Conservation (phyloP, 208 protist species). For the Leptomonas pyrrhocoris region DNA sequence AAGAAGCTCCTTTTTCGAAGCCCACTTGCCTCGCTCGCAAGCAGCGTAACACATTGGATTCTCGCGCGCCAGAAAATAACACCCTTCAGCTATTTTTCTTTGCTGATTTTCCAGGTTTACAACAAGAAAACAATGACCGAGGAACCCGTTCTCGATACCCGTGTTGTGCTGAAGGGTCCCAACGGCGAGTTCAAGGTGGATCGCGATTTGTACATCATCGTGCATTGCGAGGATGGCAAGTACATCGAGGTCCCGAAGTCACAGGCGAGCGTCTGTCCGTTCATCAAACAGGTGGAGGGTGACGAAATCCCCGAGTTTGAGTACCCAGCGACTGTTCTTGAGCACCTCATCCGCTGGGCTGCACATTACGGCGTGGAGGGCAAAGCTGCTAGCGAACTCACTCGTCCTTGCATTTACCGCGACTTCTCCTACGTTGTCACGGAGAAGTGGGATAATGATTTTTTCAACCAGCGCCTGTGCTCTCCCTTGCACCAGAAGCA, state of each 20-base stretch:
- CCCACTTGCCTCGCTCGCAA: too few relatives aligned
- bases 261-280: constrained; percentile 41
- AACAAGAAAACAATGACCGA: constrained; percentile 17
- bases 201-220: constrained; percentile 29
- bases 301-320: constrained; percentile 52
- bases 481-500: constrained; percentile 44
- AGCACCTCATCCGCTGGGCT: constrained; percentile 64
- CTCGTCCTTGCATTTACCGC: constrained; percentile 70
- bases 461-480: constrained; percentile 53
- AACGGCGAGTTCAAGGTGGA: constrained; percentile 44
- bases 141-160: constrained; percentile 27
- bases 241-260: constrained; percentile 50
- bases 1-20: not conserved
- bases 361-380: constrained; percentile 62
- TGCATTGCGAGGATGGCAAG: constrained; percentile 73
- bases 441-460: constrained; percentile 73
- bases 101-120: too few relatives aligned
- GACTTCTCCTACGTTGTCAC: constrained; percentile 69
- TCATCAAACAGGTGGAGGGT: constrained; percentile 40
- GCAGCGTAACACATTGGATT: too few relatives aligned
- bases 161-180: constrained; percentile 37
- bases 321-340: constrained; percentile 62
- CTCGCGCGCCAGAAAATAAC: too few relatives aligned
- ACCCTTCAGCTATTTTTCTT: not conserved
- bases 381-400: constrained; percentile 48